Conservation (phyloP, 208 protist species). For the Borovskyia barvae region DNA sequence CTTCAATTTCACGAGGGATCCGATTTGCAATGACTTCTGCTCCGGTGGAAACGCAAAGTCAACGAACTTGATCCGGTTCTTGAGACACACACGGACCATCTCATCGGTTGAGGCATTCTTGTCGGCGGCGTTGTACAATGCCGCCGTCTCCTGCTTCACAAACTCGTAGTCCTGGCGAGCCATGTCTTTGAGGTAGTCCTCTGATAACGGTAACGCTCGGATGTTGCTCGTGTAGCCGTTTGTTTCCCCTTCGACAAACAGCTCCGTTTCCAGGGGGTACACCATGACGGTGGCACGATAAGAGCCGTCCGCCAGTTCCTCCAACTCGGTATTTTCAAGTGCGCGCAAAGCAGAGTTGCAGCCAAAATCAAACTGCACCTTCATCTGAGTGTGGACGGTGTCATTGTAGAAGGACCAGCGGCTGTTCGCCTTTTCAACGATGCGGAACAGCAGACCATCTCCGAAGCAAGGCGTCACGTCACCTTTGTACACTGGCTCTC, state of each 20-base stretch:
- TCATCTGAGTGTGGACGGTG: conserved; percentile 70
- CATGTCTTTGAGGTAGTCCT: conserved; percentile 71
- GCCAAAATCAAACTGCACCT: conserved; percentile 71
- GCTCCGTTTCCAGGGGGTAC: conserved; percentile 77
- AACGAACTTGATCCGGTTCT: conserved; percentile 66
- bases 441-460: conserved; percentile 69
- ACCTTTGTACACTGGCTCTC: conserved; percentile 50
- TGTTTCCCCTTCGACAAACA: conserved; percentile 60
- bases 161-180: conserved; percentile 45
- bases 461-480: conserved; percentile 63
- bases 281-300: conserved; percentile 56
- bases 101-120: conserved; percentile 49
- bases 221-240: conserved; percentile 75
- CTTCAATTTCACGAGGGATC: conserved; percentile 55
- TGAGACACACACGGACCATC: conserved; percentile 51
- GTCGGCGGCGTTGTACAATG: conserved; percentile 43
- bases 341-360: conserved; percentile 51
- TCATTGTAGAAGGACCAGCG: conserved; percentile 90
- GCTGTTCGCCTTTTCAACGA: conserved; percentile 52
- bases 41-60: conserved; percentile 75
- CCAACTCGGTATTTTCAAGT: conserved; percentile 60
- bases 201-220: conserved; percentile 43
- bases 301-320: conserved; percentile 37
- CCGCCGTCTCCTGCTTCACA: conserved; percentile 51
- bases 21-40: conserved; percentile 71